These are phyloP conservation scores for Leucosporidium scottii DNA, from an alignment of 768 basidiomycete genomes.

Conservation along the genomic window DNA sequence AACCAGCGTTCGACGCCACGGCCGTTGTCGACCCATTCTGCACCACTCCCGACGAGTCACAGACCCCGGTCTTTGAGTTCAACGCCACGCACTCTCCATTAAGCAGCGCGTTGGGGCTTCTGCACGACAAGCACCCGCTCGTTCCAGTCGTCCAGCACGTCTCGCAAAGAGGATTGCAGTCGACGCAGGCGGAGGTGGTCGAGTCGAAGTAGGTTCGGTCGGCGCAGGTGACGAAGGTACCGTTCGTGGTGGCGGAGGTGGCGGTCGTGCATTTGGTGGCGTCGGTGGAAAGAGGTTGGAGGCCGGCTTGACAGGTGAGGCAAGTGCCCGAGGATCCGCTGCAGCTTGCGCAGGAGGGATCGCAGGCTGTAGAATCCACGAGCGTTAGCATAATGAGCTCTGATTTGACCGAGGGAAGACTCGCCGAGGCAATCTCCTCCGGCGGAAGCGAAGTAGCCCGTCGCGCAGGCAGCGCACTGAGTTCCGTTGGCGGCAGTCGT, in stretches of 20 bases:
- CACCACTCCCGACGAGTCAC: conserved; percentile 41
- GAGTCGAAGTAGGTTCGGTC: conserved; percentile 53
- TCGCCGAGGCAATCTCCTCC: conserved; percentile 67
- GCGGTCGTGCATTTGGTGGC: conserved; percentile 53
- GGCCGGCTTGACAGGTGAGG: conserved; percentile 61
- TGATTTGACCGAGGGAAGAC: conserved; percentile 22
- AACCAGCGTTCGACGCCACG: conserved; percentile 50
- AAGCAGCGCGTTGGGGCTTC: conserved; percentile 54
- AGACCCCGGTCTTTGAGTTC: conserved; percentile 59
- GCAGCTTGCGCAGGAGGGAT: conserved; percentile 64
- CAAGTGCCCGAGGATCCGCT: conserved; percentile 58
- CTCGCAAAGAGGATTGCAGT: conserved; percentile 47
- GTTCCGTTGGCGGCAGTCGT: conserved; percentile 56
- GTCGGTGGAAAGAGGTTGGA: conserved; percentile 61
- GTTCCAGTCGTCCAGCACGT: conserved; percentile 65
- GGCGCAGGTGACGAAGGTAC: conserved; percentile 55
- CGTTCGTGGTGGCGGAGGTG: conserved; percentile 45
- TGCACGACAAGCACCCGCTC: conserved; percentile 65
- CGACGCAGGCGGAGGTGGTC: conserved; percentile 46
- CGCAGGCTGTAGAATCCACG: conserved; percentile 53
- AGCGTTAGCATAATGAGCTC: conserved; percentile 3
- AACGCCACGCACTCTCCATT: conserved; percentile 65
- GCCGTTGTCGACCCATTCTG: conserved; percentile 12
- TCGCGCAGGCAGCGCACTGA: conserved; percentile 63
- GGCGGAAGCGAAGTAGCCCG: conserved; percentile 65